A percentile compares a stretch with the other conserved stretches of the same genome.
phyloP scores from a whole-genome alignment of 2,329 filamentous ascomycete species.

The Aspergillus sp. region DNA sequence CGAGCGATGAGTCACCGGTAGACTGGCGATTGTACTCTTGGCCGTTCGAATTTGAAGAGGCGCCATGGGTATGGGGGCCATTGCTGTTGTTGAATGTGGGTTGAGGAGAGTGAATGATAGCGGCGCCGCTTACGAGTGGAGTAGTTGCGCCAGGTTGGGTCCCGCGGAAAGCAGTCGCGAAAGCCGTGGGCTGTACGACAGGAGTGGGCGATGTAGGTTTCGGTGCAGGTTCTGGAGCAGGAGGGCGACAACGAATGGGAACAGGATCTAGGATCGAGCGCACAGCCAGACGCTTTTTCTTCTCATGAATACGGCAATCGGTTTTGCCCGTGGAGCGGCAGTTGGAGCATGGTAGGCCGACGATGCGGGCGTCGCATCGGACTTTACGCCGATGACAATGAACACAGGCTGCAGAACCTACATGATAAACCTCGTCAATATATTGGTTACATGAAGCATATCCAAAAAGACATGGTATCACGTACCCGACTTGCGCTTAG shows the following conservation, averaged over 20 bases:
- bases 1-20: slow-evolving; percentile 28
- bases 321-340: slow-evolving; percentile 42
- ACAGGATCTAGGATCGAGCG: slow-evolving; percentile 43
- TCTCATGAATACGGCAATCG: slow-evolving; percentile 50
- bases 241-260: slow-evolving; percentile 45
- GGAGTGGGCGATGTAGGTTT: slow-evolving; percentile 20
- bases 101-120: slow-evolving; percentile 7
- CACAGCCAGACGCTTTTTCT: slow-evolving; percentile 46
- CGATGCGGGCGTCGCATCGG: slow-evolving; percentile 49
- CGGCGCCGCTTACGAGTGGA: slow-evolving; percentile 13
- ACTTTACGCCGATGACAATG: slow-evolving; percentile 52
- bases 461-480: slow-evolving; percentile 1
- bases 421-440: neutral
- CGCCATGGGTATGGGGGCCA: slow-evolving; percentile 14
- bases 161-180: slow-evolving; percentile 25
- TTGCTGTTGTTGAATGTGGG: slow-evolving; percentile 3
- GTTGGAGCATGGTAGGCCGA: slow-evolving; percentile 50
- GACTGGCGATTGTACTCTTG: slow-evolving; percentile 23
- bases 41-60: slow-evolving; percentile 16
- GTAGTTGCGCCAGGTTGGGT: slow-evolving; percentile 19
- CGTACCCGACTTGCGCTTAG: slow-evolving; percentile 40
- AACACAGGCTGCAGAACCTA: slow-evolving; percentile 46
- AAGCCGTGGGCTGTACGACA: slow-evolving; percentile 20
- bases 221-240: slow-evolving; percentile 22
- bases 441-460: neutral